These are phyloP conservation scores for Chlamydomonas schloesseri DNA, from an alignment of 139 green algal species.

Conservation along the genomic window DNA sequence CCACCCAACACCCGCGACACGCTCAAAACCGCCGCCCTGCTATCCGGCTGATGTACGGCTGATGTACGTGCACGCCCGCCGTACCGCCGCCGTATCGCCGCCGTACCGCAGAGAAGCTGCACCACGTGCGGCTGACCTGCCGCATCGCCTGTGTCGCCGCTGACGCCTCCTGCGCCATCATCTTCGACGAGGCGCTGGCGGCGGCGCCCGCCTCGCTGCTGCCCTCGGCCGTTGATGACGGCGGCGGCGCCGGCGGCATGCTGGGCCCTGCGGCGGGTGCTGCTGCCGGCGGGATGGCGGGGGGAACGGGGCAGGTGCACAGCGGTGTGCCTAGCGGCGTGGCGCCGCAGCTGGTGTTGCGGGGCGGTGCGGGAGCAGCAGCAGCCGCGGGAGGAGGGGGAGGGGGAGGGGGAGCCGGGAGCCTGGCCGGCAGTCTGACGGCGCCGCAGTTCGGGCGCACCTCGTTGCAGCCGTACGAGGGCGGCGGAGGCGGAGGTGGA, in stretches of 20 bases:
- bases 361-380: neutral
- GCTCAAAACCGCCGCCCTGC: too few species aligned
- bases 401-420: too few species aligned
- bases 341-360: neutral
- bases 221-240: neutral
- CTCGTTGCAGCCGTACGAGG: too few species aligned
- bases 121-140: slow-evolving; percentile 30
- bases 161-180: slow-evolving; percentile 30
- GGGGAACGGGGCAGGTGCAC: too few species aligned
- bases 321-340: too few species aligned
- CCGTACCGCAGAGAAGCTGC: slow-evolving; percentile 5
- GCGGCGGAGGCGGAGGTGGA: too few species aligned
- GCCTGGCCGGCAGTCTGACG: too few species aligned
- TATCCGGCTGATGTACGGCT: too few species aligned
- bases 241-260: neutral
- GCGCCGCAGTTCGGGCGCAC: too few species aligned
- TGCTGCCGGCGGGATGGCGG: too few species aligned
- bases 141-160: slow-evolving; percentile 29
- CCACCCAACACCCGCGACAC: too few species aligned
- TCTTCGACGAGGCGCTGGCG: slow-evolving; percentile 25
- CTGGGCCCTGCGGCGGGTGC: neutral
- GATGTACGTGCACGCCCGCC: neutral
- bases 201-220: slow-evolving; percentile 1
- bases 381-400: neutral
- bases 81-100: neutral